Evolutionary conservation across 768 basidiomycete species (phyloP).

Genomic region (Boletus tomentosulus): DNA sequence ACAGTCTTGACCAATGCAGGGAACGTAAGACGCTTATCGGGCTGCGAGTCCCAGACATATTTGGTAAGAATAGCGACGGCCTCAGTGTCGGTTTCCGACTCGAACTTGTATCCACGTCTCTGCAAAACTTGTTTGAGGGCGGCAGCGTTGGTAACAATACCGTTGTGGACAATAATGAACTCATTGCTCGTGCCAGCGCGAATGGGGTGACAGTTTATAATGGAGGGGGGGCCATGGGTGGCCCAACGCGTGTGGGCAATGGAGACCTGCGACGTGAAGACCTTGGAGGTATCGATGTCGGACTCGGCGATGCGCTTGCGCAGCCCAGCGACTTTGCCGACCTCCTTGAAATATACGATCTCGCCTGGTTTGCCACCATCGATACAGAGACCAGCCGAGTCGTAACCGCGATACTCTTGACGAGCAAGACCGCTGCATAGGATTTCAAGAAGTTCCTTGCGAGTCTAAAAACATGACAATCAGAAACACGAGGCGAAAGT

Average conservation of each 20-base stretch:
- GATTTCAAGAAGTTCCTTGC: constrained; percentile 87
- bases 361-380: constrained; percentile 85
- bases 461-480: constrained; percentile 48
- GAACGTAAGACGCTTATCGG: constrained; percentile 81
- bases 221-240: constrained; percentile 88
- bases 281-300: constrained; percentile 67
- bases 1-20: constrained; percentile 92
- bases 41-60: constrained; percentile 93
- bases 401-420: constrained; percentile 98
- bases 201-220: constrained; percentile 92
- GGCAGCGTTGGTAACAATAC: constrained; percentile 92
- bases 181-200: constrained; percentile 76
- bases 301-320: constrained; percentile 83
- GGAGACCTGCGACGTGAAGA: constrained; percentile 81
- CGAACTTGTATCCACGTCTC: constrained; percentile 92
- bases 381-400: constrained; percentile 86
- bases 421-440: constrained; percentile 88
- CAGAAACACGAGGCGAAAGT: constrained; percentile 8
- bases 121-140: constrained; percentile 90
- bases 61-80: constrained; percentile 94
- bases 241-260: constrained; percentile 99
- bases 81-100: constrained; percentile 96
- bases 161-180: constrained; percentile 96
- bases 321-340: constrained; percentile 93
- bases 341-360: constrained; percentile 90